Evolutionary conservation across 345 rosid genomes (phyloP).

Genomic region (Linum usitatissimum): DNA sequence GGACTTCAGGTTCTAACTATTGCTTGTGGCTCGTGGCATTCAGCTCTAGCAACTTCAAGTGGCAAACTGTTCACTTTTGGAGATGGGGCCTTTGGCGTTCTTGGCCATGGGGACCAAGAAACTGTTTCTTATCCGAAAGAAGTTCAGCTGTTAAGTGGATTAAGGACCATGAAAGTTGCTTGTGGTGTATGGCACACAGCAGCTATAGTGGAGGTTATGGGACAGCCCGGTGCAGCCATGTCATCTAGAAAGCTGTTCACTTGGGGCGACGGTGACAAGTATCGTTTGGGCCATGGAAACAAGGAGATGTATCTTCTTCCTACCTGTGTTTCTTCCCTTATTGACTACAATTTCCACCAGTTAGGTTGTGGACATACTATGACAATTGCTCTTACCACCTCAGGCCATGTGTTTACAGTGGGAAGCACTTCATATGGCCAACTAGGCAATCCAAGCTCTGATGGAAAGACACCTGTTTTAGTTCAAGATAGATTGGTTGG

Average conservation of each 20-base stretch:
- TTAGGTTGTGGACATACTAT: constrained; percentile 75
- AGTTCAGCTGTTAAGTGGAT: constrained; percentile 56
- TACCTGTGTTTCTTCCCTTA: constrained; percentile 69
- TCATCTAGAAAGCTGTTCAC: constrained; percentile 74
- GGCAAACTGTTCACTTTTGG: constrained; percentile 90
- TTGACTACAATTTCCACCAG: constrained; percentile 86
- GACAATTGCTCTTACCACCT: constrained; percentile 86
- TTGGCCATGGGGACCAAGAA: constrained; percentile 87
- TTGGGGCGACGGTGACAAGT: constrained; percentile 94
- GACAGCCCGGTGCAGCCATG: constrained; percentile 40
- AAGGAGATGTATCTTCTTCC: constrained; percentile 77
- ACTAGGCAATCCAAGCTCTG: constrained; percentile 53
- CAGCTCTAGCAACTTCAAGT: constrained; percentile 75
- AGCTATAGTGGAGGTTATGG: constrained; percentile 77
- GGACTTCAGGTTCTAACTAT: constrained; percentile 82
- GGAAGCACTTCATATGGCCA: constrained; percentile 73
- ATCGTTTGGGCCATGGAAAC: constrained; percentile 85
- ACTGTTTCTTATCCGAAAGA: constrained; percentile 65
- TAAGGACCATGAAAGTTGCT: constrained; percentile 75
- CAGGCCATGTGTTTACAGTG: constrained; percentile 89
- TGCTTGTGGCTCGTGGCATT: constrained; percentile 93
- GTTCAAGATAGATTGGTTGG: constrained; percentile 85
- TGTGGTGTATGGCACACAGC: constrained; percentile 97
- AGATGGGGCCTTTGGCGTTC: constrained; percentile 76
- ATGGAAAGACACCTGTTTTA: constrained; percentile 65